Conservation (phyloP, 768 basidiomycete species). For the Plicaturopsis crispa region DNA sequence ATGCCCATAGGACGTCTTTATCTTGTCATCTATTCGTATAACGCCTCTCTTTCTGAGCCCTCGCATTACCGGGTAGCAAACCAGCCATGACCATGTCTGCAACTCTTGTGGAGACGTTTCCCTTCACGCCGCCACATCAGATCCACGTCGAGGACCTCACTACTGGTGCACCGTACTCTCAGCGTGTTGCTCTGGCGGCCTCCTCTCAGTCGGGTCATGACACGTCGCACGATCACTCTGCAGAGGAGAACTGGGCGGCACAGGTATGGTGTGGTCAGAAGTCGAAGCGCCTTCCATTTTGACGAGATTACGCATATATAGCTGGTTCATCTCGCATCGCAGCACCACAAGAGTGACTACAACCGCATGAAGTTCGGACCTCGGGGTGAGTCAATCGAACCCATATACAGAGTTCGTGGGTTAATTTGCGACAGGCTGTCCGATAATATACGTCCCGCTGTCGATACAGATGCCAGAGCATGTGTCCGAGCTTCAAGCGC, state of each 20-base stretch:
- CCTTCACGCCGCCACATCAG: background rate
- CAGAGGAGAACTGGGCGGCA: conserved; percentile 13
- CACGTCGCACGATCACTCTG: too few relatives aligned
- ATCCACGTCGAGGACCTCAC: background rate
- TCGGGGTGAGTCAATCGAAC: conserved; percentile 15
- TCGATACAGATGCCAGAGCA: conserved; percentile 56
- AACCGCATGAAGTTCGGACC: conserved; percentile 60
- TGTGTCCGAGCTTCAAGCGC: conserved; percentile 41
- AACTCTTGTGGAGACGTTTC: conserved; percentile 2
- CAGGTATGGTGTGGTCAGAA: conserved; percentile 14
- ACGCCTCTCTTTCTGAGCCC: too few relatives aligned
- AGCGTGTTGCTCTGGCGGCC: background rate
- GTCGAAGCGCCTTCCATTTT: too few relatives aligned
- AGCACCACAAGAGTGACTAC: conserved; percentile 69
- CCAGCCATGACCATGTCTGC: conserved; percentile 4
- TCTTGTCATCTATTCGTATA: too few relatives aligned
- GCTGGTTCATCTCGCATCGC: conserved; percentile 58
- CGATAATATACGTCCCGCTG: conserved; percentile 52
- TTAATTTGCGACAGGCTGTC: conserved; percentile 35
- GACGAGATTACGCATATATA: too few relatives aligned
- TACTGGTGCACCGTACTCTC: background rate
- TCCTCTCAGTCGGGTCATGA: conserved; percentile 1
- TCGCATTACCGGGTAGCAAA: too few relatives aligned
- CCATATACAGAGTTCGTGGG: background rate
- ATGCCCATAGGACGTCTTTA: too few relatives aligned